Evolutionary conservation across 371 early-diverging fungal species (phyloP), one percentile per base, ranked within the genome.

Genomic region (Mucor irregularis): DNA sequence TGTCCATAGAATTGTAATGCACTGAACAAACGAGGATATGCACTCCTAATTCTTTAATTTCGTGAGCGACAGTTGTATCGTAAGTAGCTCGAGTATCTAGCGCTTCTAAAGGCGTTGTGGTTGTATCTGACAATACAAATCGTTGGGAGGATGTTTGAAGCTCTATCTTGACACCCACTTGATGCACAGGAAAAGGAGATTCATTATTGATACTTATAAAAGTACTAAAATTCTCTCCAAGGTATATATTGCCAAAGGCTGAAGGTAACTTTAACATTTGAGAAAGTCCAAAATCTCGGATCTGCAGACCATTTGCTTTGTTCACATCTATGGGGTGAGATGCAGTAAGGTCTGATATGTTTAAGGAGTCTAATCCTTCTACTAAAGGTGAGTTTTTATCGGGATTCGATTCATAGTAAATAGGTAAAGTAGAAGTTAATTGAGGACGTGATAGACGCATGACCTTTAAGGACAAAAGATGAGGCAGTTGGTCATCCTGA

Each of bases 221-320:
- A n/a, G 89, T 82, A n/a, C 81, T 78, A 56, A 98, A 95, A 10
- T 90, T 92, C 67, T 97, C 97, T 4, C 98, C 98, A 16, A 98
- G 84, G 66, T 95, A 95, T 35, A 98, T 93, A 48, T 89, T 89
- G 14, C 96, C 96, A 77, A 96, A 95, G 6, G 45, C 76, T 53
- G 76, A 66, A 6, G 91, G 89, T 55, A 90, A 67, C 19, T 81
- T 73, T 25, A 90, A 68, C 37, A 87, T 67, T 48, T 91, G 89
- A n/a, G 80, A 80, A 17, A 83, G 63, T 7, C 81, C 84, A 62
- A 85, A 80, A 55, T 86, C 82, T 44, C 81, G 73, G 53, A 85
- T 81, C 31, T 81, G 69, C 19, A 68, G 31, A 28, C 39, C 49
- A 29, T 31, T 58, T 24, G 29, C 55, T 39, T 39, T 9, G 16